Evolutionary conservation across 495 filamentous ascomycete species (phyloP).

Genomic region (Penicillium herquei): DNA sequence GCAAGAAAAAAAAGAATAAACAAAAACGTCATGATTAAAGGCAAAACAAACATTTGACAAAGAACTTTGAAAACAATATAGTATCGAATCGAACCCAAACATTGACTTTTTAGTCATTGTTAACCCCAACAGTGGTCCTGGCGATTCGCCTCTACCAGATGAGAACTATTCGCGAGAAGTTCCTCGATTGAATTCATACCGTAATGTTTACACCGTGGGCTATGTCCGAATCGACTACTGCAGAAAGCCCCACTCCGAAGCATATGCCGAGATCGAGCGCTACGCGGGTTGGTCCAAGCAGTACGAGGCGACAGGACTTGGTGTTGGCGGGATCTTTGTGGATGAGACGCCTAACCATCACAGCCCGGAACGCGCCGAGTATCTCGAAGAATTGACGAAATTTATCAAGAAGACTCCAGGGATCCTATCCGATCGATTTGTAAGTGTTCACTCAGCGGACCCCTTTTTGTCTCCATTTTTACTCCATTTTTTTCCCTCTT

Average conservation of each 20-base stretch:
- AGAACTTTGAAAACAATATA: not conserved
- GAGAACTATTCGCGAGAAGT: slow-evolving; percentile 2
- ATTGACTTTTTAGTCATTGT: slow-evolving; percentile 2
- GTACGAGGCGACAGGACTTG: not conserved
- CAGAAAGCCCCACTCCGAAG: not conserved
- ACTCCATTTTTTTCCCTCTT: too few relatives aligned
- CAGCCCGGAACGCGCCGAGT: not conserved
- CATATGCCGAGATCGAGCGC: slow-evolving; percentile 1
- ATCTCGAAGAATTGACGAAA: not conserved
- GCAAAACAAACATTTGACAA: not conserved
- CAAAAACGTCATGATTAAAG: not conserved
- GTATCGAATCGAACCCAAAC: slow-evolving; percentile 1
- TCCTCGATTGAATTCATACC: not conserved
- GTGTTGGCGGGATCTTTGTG: slow-evolving; percentile 2
- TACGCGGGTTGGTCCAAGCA: slow-evolving; percentile 1
- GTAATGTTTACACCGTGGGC: slow-evolving; percentile 3
- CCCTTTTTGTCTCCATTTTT: too few relatives aligned
- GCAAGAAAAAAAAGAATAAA: too few relatives aligned
- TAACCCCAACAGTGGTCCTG: slow-evolving; percentile 4
- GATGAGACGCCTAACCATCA: slow-evolving; percentile 3
- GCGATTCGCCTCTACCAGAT: not conserved
- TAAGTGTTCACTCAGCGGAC: not conserved
- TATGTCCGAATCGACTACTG: slow-evolving; percentile 8
- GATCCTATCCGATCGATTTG: slow-evolving; percentile 3
- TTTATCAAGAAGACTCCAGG: slow-evolving; percentile 3